These are phyloP conservation scores for Pseudopithomyces maydicus DNA, from an alignment of 2,329 filamentous ascomycete genomes.

Conservation along the genomic window DNA sequence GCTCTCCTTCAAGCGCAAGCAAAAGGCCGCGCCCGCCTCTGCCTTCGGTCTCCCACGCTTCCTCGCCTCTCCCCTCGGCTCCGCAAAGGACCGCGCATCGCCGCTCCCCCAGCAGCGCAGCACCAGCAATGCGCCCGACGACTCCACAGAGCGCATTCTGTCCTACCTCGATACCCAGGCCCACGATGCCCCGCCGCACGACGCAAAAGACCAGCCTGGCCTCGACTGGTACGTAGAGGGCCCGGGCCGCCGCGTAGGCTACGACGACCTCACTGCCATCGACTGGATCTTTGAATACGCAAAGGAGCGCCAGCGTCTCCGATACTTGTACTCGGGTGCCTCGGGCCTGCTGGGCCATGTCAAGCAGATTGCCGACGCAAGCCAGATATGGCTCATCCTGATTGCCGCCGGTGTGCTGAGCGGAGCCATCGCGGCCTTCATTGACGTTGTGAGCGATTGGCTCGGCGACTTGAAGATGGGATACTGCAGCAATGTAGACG, in stretches of 20 bases:
- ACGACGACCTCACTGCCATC: constrained; percentile 95
- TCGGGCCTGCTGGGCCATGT: constrained; percentile 74
- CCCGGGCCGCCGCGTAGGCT: constrained; percentile 85
- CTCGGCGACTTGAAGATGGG: constrained; percentile 89
- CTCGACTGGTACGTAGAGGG: constrained; percentile 89
- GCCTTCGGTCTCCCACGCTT: constrained; percentile 52
- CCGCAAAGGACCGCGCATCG: constrained; percentile 33
- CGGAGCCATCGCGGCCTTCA: constrained; percentile 82
- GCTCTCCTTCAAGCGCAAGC: constrained; percentile 74
- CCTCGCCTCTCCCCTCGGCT: constrained; percentile 47
- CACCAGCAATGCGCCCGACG: constrained; percentile 25
- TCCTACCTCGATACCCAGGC: constrained; percentile 48
- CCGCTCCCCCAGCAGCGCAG: constrained; percentile 31
- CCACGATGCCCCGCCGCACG: constrained; percentile 45
- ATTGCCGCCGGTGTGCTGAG: constrained; percentile 84
- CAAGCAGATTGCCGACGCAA: constrained; percentile 77
- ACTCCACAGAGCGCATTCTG: constrained; percentile 47
- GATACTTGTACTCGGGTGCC: constrained; percentile 72
- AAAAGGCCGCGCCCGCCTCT: constrained; percentile 51
- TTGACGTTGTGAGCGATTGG: constrained; percentile 92
- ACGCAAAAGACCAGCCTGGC: constrained; percentile 51
- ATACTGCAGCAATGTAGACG: constrained; percentile 76
- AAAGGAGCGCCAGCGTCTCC: constrained; percentile 87
- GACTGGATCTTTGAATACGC: constrained; percentile 99
- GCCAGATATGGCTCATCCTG: constrained; percentile 90